phyloP scores from a whole-genome alignment of 768 basidiomycete genomes.

The Suillus weaverae region DNA sequence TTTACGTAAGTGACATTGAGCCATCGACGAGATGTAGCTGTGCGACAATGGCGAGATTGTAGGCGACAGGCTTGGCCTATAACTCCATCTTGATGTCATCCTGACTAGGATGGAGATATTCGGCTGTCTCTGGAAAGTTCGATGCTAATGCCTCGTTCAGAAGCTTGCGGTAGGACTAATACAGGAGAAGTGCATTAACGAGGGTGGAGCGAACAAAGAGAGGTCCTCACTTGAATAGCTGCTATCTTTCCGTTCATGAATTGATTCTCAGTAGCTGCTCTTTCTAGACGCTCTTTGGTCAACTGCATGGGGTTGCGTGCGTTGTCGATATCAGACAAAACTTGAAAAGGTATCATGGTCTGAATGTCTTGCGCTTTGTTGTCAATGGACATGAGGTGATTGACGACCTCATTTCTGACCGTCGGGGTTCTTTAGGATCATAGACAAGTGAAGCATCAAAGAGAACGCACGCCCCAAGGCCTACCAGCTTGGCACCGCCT shows the following conservation, averaged over 20 bases:
- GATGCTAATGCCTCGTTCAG: conserved; percentile 71
- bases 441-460: conserved; percentile 8
- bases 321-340: conserved; percentile 77
- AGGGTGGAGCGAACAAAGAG: neutral
- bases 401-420: conserved; percentile 70
- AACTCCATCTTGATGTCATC: conserved; percentile 2
- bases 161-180: conserved; percentile 72
- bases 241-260: conserved; percentile 89
- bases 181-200: conserved; percentile 12
- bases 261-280: conserved; percentile 86
- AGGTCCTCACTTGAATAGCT: conserved; percentile 61
- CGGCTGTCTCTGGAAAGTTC: conserved; percentile 61
- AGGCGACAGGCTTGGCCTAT: neutral
- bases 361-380: conserved; percentile 60
- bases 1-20: neutral
- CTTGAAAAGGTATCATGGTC: conserved; percentile 74
- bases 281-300: conserved; percentile 77
- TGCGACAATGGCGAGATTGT: neutral
- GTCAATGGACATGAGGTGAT: conserved; percentile 65
- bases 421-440: conserved; percentile 1
- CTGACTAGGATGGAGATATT: conserved; percentile 21
- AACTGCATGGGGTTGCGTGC: conserved; percentile 79
- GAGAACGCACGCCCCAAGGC: conserved; percentile 63
- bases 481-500: conserved; percentile 72
- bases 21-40: neutral